Conservation (phyloP, 1,139 yeast species). For the Pichia cactophila region DNA sequence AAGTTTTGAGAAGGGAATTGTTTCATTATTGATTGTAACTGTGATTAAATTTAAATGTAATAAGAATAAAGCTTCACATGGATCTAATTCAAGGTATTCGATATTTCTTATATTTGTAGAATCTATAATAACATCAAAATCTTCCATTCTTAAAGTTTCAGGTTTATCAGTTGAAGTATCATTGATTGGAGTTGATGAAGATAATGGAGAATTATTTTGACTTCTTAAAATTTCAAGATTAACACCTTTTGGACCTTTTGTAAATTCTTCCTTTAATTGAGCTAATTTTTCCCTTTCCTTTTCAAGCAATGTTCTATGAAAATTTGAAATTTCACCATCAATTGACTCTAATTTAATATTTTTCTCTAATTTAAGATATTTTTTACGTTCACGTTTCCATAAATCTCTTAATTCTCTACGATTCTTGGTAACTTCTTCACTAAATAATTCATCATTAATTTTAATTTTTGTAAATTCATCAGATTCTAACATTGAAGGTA, state of each 20-base stretch:
- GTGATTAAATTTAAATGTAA: constrained; percentile 26
- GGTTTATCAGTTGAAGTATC: neutral
- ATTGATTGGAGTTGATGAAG: neutral
- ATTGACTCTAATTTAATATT: constrained; percentile 16
- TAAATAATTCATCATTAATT: constrained; percentile 25
- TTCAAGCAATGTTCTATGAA: constrained; percentile 25
- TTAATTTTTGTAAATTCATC: neutral
- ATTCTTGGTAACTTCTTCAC: constrained; percentile 70
- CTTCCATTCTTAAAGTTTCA: constrained; percentile 34
- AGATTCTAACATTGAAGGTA: constrained; percentile 7
- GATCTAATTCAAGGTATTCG: constrained; percentile 69
- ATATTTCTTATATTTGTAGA: constrained; percentile 36
- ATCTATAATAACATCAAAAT: constrained; percentile 34
- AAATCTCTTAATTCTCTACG: constrained; percentile 67
- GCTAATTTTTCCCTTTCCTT: constrained; percentile 25
- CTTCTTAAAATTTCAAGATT: constrained; percentile 3
- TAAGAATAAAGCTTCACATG: constrained; percentile 69
- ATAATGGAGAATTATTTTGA: constrained; percentile 1
- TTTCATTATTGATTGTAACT: constrained; percentile 19
- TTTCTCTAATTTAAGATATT: constrained; percentile 24
- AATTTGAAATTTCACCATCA: constrained; percentile 13
- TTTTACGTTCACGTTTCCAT: constrained; percentile 53
- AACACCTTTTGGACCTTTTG: constrained; percentile 13
- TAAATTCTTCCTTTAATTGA: constrained; percentile 19
- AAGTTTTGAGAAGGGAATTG: constrained; percentile 17